Percentiles rank a stretch among this genome's conserved stretches.
Evolutionary conservation across 1,139 yeast genomes (phyloP).

Genomic region (Blastobotrys elegans): DNA sequence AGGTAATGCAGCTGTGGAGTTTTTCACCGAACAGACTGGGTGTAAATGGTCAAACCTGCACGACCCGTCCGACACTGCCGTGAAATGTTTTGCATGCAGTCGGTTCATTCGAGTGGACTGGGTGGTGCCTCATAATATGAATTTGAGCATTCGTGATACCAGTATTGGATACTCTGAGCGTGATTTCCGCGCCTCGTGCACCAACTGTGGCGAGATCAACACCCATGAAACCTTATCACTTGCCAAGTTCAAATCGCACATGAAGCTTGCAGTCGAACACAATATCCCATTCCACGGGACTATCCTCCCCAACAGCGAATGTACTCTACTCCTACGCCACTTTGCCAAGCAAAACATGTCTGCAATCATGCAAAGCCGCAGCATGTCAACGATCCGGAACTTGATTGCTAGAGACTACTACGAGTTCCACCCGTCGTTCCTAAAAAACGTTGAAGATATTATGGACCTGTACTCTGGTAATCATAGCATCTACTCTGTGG

Average conservation of each 20-base stretch:
- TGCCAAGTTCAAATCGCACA: background rate
- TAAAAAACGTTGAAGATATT: no score
- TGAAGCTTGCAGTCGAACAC: background rate
- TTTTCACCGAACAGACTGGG: slow-evolving; percentile 1
- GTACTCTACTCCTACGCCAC: background rate
- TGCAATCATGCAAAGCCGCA: background rate
- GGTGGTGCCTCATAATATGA: background rate
- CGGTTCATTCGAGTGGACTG: background rate
- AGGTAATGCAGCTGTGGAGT: background rate
- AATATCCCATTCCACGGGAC: background rate
- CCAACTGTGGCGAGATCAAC: background rate
- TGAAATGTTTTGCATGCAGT: slow-evolving; percentile 11
- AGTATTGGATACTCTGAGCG: background rate
- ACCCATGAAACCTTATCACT: background rate
- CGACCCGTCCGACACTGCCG: slow-evolving; percentile 11
- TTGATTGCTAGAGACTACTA: background rate
- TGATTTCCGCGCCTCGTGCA: background rate
- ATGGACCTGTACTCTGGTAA: background rate
- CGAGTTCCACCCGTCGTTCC: background rate
- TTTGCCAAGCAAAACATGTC: background rate
- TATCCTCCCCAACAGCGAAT: background rate
- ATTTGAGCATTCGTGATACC: background rate
- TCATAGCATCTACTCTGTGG: slow-evolving; percentile 19
- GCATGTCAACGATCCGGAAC: background rate
- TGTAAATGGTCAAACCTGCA: slow-evolving; percentile 16